Conservation (phyloP, 225 moss, liverwort and hornwort species). For the Physcomitrellopsis africana region DNA sequence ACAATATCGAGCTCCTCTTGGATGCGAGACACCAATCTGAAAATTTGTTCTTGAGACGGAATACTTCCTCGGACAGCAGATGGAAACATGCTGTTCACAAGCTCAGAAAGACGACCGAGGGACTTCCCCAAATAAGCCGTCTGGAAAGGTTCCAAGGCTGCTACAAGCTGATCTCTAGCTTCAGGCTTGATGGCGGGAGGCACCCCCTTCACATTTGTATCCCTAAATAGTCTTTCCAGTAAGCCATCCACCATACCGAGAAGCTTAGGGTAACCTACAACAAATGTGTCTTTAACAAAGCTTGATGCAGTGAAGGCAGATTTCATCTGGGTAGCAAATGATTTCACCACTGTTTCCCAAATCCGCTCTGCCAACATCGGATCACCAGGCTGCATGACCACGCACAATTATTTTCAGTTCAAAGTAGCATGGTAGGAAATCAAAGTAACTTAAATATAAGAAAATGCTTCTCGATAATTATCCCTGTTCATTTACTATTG, state of each 20-base stretch:
- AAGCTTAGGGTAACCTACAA: slow-evolving; percentile 93
- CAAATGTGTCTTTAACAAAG: slow-evolving; percentile 95
- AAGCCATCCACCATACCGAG: slow-evolving; percentile 82
- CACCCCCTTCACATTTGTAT: slow-evolving; percentile 94
- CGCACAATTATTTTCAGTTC: slow-evolving; percentile 18
- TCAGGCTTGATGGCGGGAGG: slow-evolving; percentile 80
- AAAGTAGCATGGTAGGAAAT: slow-evolving; percentile 4
- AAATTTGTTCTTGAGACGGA: slow-evolving; percentile 93
- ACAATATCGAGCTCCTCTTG: slow-evolving; percentile 93
- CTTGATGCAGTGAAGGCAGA: slow-evolving; percentile 96
- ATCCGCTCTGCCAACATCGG: slow-evolving; percentile 88
- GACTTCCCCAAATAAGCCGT: slow-evolving; percentile 88
- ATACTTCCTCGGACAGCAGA: slow-evolving; percentile 82
- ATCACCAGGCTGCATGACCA: slow-evolving; percentile 74
- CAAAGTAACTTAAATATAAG: slow-evolving; percentile 8
- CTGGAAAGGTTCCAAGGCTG: slow-evolving; percentile 93
- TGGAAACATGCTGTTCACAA: slow-evolving; percentile 92
- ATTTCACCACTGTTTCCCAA: slow-evolving; percentile 92
- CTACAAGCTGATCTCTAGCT: slow-evolving; percentile 82
- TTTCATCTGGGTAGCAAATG: slow-evolving; percentile 92
- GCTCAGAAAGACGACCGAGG: slow-evolving; percentile 80
- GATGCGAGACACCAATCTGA: slow-evolving; percentile 76
- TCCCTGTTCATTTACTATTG: background rate
- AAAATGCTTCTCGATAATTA: background rate
- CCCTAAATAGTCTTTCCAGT: slow-evolving; percentile 77